Conservation (phyloP, 2,329 filamentous ascomycete genomes). For the Trichoderma afroharzianum region DNA sequence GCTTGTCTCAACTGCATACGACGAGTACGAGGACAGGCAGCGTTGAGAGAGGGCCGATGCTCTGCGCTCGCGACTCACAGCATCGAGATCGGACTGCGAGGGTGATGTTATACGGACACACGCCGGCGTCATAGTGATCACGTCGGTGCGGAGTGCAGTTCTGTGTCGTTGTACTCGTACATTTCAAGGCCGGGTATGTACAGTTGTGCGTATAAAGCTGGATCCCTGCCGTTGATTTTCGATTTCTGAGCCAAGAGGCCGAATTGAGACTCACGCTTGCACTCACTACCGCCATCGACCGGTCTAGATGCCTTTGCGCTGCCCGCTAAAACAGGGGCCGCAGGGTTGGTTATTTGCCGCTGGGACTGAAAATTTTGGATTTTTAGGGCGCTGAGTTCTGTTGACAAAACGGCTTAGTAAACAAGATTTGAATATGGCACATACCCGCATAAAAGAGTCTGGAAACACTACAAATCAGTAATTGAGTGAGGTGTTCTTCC, state of each 20-base stretch:
- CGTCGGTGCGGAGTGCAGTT: neutral
- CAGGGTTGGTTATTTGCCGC: neutral
- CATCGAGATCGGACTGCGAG: neutral
- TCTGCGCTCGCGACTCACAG: neutral
- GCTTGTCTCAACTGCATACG: neutral
- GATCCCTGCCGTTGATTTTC: neutral
- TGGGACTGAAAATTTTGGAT: neutral
- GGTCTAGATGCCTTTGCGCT: conserved; percentile 18
- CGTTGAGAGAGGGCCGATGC: neutral
- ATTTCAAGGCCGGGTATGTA: neutral
- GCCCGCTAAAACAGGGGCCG: conserved; percentile 16
- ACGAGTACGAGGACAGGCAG: neutral
- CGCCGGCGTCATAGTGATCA: neutral
- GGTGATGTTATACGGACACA: neutral
- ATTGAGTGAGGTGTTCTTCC: neutral
- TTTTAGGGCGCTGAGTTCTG: neutral
- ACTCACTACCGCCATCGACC: conserved; percentile 4
- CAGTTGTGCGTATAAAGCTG: neutral
- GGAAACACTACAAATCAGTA: neutral
- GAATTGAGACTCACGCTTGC: conserved; percentile 8
- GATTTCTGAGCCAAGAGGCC: neutral
- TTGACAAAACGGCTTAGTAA: neutral
- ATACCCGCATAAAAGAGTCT: neutral
- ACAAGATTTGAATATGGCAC: neutral
- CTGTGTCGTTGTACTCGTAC: neutral